These are phyloP conservation scores for Mycena kentingensis DNA, from an alignment of 768 basidiomycete genomes.

Conservation along the genomic window DNA sequence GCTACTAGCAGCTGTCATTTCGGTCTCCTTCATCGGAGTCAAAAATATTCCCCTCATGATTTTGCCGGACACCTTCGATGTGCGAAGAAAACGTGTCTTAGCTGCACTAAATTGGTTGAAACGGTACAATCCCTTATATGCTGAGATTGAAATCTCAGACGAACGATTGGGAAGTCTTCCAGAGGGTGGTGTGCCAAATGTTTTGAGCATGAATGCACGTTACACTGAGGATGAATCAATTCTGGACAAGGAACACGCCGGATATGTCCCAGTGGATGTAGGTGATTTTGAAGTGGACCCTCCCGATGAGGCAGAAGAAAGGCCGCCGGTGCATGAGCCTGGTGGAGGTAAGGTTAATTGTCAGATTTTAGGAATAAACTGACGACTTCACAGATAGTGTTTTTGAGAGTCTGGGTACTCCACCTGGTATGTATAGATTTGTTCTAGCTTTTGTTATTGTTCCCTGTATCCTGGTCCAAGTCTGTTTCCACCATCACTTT, in stretches of 20 bases:
- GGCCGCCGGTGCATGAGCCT: not conserved
- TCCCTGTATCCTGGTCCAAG: no score
- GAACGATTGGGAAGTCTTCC: slow-evolving; percentile 28
- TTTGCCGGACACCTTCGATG: slow-evolving; percentile 33
- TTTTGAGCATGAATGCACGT: slow-evolving; percentile 24
- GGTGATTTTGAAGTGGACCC: slow-evolving; percentile 1
- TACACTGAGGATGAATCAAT: slow-evolving; percentile 22
- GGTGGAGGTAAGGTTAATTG: not conserved
- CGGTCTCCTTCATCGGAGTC: slow-evolving; percentile 38
- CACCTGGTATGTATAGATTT: no score
- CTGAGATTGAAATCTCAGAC: slow-evolving; percentile 27
- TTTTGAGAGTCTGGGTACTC: no score
- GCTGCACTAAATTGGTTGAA: slow-evolving; percentile 40
- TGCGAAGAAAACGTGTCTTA: slow-evolving; percentile 30
- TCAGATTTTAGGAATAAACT: not conserved
- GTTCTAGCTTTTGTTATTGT: no score
- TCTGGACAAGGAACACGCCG: slow-evolving; percentile 23
- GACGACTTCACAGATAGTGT: no score
- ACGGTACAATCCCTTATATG: slow-evolving; percentile 33
- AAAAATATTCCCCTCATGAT: slow-evolving; percentile 29
- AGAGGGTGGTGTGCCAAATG: slow-evolving; percentile 36
- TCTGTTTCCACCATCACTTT: no score
- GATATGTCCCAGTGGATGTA: slow-evolving; percentile 29
- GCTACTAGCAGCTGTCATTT: slow-evolving; percentile 34
- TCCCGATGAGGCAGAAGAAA: not conserved